Evolutionary conservation across 73 alveolate genomes (phyloP).

Genomic region (Blepharisma stoltei): DNA sequence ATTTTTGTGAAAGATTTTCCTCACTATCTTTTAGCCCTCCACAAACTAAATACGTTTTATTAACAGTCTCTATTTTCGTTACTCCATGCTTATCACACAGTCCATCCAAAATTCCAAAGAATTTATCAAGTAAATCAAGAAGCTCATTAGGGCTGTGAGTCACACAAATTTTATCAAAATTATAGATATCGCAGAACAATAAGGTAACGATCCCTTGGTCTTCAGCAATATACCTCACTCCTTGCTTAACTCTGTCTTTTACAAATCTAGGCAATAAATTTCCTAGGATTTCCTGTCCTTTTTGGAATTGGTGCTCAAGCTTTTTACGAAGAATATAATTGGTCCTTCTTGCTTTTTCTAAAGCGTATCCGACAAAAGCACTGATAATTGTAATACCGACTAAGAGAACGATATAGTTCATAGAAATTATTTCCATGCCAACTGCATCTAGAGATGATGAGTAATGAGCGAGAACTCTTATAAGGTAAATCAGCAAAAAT

Average conservation of each 20-base stretch:
- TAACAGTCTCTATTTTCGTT: slow-evolving; percentile 80
- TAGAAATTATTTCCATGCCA: neutral
- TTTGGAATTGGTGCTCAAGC: slow-evolving; percentile 21
- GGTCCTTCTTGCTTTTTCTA: slow-evolving; percentile 35
- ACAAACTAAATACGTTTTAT: slow-evolving; percentile 85
- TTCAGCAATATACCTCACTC: slow-evolving; percentile 59
- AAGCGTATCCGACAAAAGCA: slow-evolving; percentile 12
- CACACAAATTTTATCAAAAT: slow-evolving; percentile 57
- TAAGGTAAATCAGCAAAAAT: neutral
- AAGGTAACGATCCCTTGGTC: slow-evolving; percentile 63
- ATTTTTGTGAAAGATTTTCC: slow-evolving; percentile 13
- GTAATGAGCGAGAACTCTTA: slow-evolving; percentile 16
- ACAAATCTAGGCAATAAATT: slow-evolving; percentile 62
- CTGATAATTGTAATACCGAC: slow-evolving; percentile 27
- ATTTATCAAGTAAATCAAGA: slow-evolving; percentile 54
- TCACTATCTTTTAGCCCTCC: slow-evolving; percentile 84
- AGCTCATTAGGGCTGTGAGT: slow-evolving; percentile 54
- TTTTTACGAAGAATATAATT: slow-evolving; percentile 14
- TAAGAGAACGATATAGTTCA: slow-evolving; percentile 6
- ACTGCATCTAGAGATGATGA: neutral
- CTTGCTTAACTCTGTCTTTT: slow-evolving; percentile 57
- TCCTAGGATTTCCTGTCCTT: slow-evolving; percentile 41
- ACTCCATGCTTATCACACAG: slow-evolving; percentile 52
- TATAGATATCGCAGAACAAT: slow-evolving; percentile 55
- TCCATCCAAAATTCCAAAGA: slow-evolving; percentile 56